A percentile compares a stretch with the other conserved stretches of the same genome.
Evolutionary conservation across 2,329 filamentous ascomycete genomes (phyloP).

Genomic region (Ophiostoma pallidulum): DNA sequence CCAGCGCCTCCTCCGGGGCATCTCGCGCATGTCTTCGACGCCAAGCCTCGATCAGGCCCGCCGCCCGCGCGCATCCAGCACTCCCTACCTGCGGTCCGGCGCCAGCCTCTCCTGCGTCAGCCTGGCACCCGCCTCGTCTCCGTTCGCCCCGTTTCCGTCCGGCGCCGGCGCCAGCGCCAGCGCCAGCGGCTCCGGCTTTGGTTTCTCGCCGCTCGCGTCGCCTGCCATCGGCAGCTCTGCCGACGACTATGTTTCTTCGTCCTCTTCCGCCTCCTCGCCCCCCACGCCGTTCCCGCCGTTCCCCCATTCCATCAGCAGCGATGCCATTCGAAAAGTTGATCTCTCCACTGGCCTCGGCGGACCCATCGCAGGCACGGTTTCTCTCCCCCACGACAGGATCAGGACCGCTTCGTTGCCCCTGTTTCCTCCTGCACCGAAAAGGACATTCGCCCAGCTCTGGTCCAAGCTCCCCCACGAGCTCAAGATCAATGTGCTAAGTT

Average conservation of each 20-base stretch:
- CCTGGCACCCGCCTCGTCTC: constrained; percentile 35
- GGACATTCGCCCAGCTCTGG: constrained; percentile 59
- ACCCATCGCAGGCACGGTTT: constrained; percentile 36
- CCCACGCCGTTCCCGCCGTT: constrained; percentile 24
- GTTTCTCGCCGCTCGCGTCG: constrained; percentile 23
- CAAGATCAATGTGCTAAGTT: constrained; percentile 65
- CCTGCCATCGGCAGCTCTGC: constrained; percentile 19
- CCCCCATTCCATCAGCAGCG: neutral
- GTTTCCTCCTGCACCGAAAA: constrained; percentile 29
- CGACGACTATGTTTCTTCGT: constrained; percentile 7
- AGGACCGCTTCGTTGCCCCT: constrained; percentile 1
- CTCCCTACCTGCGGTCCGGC: constrained; percentile 51
- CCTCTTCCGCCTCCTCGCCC: constrained; percentile 25
- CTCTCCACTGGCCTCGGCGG: constrained; percentile 24
- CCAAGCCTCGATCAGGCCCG: constrained; percentile 58
- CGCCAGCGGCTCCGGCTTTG: constrained; percentile 7
- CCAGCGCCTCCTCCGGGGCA: constrained; percentile 59
- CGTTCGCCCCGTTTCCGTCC: constrained; percentile 29
- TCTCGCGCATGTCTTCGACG: constrained; percentile 76
- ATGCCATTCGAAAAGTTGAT: constrained; percentile 42
- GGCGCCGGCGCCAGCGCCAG: constrained; percentile 20
- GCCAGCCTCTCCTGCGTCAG: constrained; percentile 45
- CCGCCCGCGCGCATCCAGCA: constrained; percentile 56
- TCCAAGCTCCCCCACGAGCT: constrained; percentile 72
- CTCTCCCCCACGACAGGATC: constrained; percentile 52